A percentile compares a stretch with the other conserved stretches of the same genome.
phyloP scores from a whole-genome alignment of 2,329 filamentous ascomycete species.

The Xylaria arbuscula region DNA sequence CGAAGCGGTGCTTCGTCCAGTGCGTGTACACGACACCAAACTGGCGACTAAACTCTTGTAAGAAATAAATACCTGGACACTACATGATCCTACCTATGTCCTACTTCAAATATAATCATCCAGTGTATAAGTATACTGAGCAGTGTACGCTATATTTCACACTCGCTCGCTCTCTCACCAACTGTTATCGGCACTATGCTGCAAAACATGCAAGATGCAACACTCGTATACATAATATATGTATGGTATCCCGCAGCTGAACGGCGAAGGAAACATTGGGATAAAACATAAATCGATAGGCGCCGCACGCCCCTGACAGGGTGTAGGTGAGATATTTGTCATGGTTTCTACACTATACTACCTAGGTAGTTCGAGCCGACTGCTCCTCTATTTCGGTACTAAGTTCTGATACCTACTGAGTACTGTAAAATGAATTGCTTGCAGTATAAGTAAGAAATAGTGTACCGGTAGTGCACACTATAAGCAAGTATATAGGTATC shows the following conservation, averaged over 20 bases:
- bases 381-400: constrained; percentile 14
- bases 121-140: not conserved
- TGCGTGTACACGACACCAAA: not conserved
- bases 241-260: constrained; percentile 5
- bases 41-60: not conserved
- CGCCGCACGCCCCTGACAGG: constrained; percentile 26
- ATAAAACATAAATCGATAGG: constrained; percentile 19
- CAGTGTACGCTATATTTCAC: no score
- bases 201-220: constrained; percentile 1
- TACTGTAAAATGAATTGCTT: no score
- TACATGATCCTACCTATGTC: not conserved
- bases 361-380: constrained; percentile 5
- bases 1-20: constrained; percentile 9
- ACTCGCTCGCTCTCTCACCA: no score
- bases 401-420: constrained; percentile 4
- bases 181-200: not conserved
- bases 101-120: not conserved
- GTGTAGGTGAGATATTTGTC: constrained; percentile 25
- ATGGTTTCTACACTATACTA: constrained; percentile 4
- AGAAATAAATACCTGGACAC: not conserved
- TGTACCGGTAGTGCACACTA: constrained; percentile 1
- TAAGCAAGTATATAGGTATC: constrained; percentile 3
- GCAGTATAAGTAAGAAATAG: constrained; percentile 7
- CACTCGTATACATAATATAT: constrained; percentile 6
- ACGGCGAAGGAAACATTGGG: constrained; percentile 10